Base-by-base conservation (phyloP, 768 basidiomycete species). In the Auricularia heimuer region DNA sequence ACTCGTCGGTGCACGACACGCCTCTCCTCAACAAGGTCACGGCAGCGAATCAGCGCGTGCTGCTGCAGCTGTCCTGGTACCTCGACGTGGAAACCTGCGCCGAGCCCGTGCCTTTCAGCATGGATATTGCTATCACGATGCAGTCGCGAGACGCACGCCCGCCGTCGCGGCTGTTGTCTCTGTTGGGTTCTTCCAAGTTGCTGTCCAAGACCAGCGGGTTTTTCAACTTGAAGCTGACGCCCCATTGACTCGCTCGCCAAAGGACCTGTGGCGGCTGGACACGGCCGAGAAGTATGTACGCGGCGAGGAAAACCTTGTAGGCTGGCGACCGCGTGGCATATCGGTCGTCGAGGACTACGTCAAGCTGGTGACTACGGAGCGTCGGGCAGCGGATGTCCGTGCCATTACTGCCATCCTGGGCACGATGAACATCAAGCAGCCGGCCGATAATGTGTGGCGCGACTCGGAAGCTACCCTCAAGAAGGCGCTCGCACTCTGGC, bases 261-360 rank as follows among this genome's bases (percentile, higher is more conserved):
- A 86, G 72, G 94, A 98, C 68, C 79, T 99, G 14, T 98, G 96
- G 97, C 80, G 94, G 47, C 79, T 98, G 62, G 94, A 99, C 77
- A 98, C 96, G 1, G 87, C 91, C 35, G 90, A 92, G 76, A 95
- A 94, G 73, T 98, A 95, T 75, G 94, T 99, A 0, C 83, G 88
- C 56, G 96, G 96, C 7, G 95, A 98, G 73, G 95, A 98, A 70
- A 75, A 80, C 3, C 80, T 98, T 35, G 86, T 82, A 4, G 74
- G 80, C 21, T 98, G 96, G 95, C 89, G 86, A 69, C 87, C 95
- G 54, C 83, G 95, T 56, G 92, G 95, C 8, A 82, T 98, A 34
- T 88, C 88, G 1, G 86, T 94, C 10, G 88, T 99, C 34, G 87
- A 96, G 68, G 96, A 98, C 71, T 90, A 92, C 71, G 79, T 80